phyloP scores from a whole-genome alignment of 805 yeast species.

The Spencermartinsiella europaea region DNA sequence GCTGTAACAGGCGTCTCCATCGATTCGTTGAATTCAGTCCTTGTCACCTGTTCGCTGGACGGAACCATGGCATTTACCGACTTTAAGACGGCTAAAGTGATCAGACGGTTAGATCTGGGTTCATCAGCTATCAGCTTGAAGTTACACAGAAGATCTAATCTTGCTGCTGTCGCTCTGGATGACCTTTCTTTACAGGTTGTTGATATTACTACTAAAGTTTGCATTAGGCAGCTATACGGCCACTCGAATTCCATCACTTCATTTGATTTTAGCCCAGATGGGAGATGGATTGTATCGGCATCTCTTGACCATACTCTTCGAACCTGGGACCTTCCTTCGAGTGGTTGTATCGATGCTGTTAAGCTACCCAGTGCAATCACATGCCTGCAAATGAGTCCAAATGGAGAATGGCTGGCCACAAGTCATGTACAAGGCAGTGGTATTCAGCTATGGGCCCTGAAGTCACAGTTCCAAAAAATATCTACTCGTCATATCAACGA shows the following conservation, averaged over 20 bases:
- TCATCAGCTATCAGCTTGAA: conserved; percentile 75
- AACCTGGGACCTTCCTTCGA: conserved; percentile 97
- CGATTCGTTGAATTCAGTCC: conserved; percentile 83
- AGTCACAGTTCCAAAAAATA: conserved; percentile 74
- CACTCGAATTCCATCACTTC: conserved; percentile 85
- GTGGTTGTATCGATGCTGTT: conserved; percentile 93
- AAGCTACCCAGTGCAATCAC: conserved; percentile 76
- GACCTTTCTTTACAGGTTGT: conserved; percentile 78
- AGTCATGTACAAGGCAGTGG: conserved; percentile 90
- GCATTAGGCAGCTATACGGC: conserved; percentile 84
- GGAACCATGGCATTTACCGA: conserved; percentile 85
- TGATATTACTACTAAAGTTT: conserved; percentile 73
- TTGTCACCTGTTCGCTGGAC: conserved; percentile 85
- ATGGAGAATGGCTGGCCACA: conserved; percentile 88
- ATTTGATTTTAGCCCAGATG: conserved; percentile 88
- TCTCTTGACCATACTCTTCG: conserved; percentile 82
- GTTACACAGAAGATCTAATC: conserved; percentile 76
- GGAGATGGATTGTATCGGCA: conserved; percentile 87
- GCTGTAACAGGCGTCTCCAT: conserved; percentile 84
- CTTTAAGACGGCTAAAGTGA: conserved; percentile 62
- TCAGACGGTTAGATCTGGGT: conserved; percentile 62
- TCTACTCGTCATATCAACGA: conserved; percentile 67
- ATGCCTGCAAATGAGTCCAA: conserved; percentile 70
- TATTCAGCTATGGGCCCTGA: conserved; percentile 85
- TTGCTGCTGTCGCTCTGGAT: conserved; percentile 81